phyloP scores from a whole-genome alignment of 2,329 filamentous ascomycete species.

The Periconia macrospinosa region DNA sequence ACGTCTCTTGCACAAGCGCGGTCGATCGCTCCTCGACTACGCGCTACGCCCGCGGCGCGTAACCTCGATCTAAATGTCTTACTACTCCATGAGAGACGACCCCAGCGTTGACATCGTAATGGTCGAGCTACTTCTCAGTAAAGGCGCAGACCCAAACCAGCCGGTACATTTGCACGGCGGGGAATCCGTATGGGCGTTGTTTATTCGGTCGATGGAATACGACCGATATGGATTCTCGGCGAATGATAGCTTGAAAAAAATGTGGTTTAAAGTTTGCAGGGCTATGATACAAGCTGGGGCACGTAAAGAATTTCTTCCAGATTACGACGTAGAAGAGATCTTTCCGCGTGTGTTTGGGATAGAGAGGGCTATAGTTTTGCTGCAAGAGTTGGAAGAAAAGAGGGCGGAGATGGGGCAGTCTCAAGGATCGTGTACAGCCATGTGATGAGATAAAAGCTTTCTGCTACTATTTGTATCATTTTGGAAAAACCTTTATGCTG shows the following conservation, averaged over 20 bases:
- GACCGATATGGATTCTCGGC: too few species aligned
- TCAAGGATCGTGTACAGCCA: too few species aligned
- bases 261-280: conserved; percentile 3
- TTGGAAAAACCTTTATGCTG: too few species aligned
- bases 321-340: neutral
- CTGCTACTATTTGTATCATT: too few species aligned
- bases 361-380: neutral
- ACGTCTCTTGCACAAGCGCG: neutral
- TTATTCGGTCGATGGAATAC: conserved; percentile 11
- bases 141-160: conserved; percentile 15
- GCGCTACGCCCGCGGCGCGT: conserved; percentile 8
- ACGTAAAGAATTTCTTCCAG: neutral
- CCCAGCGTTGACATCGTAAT: conserved; percentile 11
- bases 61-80: conserved; percentile 6
- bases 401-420: neutral
- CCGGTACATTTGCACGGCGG: conserved; percentile 4
- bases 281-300: conserved; percentile 6
- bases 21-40: conserved; percentile 16
- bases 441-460: too few species aligned
- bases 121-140: conserved; percentile 8
- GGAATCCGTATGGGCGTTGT: conserved; percentile 12
- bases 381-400: neutral
- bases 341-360: neutral
- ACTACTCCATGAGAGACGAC: conserved; percentile 9
- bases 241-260: conserved; percentile 1